These are phyloP conservation scores for Austroboletus eburneus DNA, from an alignment of 768 basidiomycete genomes.

Conservation along the genomic window DNA sequence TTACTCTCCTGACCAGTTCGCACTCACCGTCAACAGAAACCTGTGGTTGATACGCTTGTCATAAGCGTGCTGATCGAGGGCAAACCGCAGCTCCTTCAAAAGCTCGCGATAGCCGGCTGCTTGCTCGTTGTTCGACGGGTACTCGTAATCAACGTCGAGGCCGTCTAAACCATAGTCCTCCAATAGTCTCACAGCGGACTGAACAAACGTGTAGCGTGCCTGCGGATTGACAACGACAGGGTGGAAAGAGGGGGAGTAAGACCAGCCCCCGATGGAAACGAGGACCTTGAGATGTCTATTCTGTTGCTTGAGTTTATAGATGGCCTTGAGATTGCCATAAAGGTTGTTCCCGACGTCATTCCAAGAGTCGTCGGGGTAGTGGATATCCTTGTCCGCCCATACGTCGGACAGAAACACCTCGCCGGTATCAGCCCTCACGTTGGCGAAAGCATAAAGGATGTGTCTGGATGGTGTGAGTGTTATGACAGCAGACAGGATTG, in stretches of 20 bases:
- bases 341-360: conserved; percentile 86
- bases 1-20: neutral
- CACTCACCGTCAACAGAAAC: conserved; percentile 71
- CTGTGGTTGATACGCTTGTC: conserved; percentile 57
- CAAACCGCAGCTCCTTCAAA: conserved; percentile 68
- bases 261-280: conserved; percentile 95
- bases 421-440: conserved; percentile 77
- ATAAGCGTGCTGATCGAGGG: conserved; percentile 68
- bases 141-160: conserved; percentile 90
- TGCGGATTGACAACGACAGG: conserved; percentile 66
- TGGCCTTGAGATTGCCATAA: conserved; percentile 92
- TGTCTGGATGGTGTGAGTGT: conserved; percentile 46
- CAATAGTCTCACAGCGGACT: conserved; percentile 69
- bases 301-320: conserved; percentile 86
- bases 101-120: conserved; percentile 83
- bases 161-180: conserved; percentile 95
- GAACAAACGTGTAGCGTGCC: conserved; percentile 73
- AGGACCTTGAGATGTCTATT: conserved; percentile 77
- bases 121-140: conserved; percentile 74
- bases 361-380: conserved; percentile 95
- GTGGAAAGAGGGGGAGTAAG: conserved; percentile 85
- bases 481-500: neutral
- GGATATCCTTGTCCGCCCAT: conserved; percentile 97
- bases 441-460: conserved; percentile 91
- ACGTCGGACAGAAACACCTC: conserved; percentile 84